Conservation (phyloP, 805 yeast species). For the Candida oleophila region DNA sequence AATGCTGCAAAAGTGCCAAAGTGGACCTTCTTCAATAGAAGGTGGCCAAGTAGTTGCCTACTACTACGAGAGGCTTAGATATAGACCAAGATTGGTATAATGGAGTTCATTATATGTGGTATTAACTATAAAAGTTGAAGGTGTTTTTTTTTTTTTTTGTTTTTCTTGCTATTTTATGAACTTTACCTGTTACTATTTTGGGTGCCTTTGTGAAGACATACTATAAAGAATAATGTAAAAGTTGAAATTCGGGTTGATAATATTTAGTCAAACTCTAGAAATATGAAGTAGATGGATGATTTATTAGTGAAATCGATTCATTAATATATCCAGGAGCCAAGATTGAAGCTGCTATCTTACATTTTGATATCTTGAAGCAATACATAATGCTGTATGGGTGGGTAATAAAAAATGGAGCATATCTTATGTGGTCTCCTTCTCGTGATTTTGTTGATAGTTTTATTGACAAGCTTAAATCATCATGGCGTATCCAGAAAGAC, state of each 20-base stretch:
- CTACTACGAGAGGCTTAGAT: no score
- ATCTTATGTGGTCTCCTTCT: neutral
- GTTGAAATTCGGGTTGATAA: no score
- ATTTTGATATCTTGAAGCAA: no score
- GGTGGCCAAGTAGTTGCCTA: neutral
- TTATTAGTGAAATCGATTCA: constrained; percentile 4
- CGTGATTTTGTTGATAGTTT: neutral
- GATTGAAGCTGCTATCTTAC: no score
- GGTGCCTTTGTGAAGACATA: no score
- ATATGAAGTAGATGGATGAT: neutral
- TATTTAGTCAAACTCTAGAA: neutral
- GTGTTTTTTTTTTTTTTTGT: neutral
- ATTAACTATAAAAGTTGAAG: neutral
- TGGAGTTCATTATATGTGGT: neutral
- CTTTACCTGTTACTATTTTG: no score
- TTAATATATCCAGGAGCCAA: no score
- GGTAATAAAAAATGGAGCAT: no score
- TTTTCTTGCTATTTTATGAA: no score
- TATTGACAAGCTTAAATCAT: constrained; percentile 5
- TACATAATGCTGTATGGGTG: no score
- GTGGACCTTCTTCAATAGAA: neutral
- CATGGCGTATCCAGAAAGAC: constrained; percentile 5
- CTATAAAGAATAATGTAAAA: no score
- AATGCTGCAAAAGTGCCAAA: neutral
- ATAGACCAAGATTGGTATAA: no score